phyloP scores from a whole-genome alignment of 768 basidiomycete genomes.

The Podaxis sp. region DNA sequence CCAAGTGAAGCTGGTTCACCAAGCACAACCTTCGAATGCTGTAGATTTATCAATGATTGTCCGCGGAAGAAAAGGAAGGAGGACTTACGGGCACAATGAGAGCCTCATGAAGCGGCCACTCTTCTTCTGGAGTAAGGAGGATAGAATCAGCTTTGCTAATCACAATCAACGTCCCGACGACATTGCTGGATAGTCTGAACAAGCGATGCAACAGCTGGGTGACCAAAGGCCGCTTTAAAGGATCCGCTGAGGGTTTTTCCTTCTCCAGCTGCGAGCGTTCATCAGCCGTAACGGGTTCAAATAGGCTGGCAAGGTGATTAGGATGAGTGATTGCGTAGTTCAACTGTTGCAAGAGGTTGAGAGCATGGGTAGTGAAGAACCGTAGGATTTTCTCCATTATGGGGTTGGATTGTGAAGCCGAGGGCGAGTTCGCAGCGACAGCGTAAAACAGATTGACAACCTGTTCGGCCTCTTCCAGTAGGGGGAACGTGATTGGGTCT shows the following conservation, averaged over 20 bases:
- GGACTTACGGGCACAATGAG: constrained; percentile 67
- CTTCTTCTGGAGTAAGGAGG: constrained; percentile 58
- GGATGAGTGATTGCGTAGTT: constrained; percentile 92
- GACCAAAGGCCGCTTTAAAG: constrained; percentile 65
- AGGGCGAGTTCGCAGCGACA: constrained; percentile 54
- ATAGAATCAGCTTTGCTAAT: constrained; percentile 69
- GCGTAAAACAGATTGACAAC: constrained; percentile 75
- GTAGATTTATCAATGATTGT: constrained; percentile 1
- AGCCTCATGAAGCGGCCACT: constrained; percentile 68
- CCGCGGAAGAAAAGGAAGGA: not conserved
- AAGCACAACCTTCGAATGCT: constrained; percentile 85
- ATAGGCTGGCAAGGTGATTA: constrained; percentile 74
- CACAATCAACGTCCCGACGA: constrained; percentile 64
- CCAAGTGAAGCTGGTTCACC: constrained; percentile 83
- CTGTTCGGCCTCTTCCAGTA: constrained; percentile 81
- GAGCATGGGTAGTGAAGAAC: constrained; percentile 62
- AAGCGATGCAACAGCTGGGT: constrained; percentile 69
- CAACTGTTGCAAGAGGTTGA: constrained; percentile 78
- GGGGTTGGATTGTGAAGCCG: constrained; percentile 39
- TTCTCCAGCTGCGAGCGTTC: constrained; percentile 70
- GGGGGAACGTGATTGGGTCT: constrained; percentile 68
- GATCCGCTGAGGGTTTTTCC: constrained; percentile 56
- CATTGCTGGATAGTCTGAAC: constrained; percentile 64
- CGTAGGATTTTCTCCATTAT: constrained; percentile 61
- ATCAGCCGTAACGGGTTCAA: constrained; percentile 76